Conservation (phyloP, 1,284 basidiomycete species). For the Leccinum fuscescens region DNA sequence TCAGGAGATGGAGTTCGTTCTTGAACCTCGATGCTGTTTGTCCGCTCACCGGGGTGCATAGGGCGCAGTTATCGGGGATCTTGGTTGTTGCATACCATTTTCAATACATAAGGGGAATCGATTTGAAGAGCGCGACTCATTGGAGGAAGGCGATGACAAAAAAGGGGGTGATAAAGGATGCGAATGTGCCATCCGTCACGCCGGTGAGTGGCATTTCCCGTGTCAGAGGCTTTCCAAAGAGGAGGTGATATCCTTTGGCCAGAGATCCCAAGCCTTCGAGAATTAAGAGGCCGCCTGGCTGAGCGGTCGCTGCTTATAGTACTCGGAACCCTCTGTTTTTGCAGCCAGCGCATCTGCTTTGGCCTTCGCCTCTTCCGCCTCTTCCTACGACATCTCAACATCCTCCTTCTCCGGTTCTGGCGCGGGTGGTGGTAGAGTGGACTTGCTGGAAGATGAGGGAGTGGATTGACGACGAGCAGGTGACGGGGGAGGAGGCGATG, state of each 20-base stretch:
- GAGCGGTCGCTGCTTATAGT: constrained; percentile 87
- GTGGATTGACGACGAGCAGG: constrained; percentile 43
- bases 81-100: too few relatives aligned
- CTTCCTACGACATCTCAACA: constrained; percentile 61
- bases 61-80: too few relatives aligned
- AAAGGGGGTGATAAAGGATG: too few relatives aligned
- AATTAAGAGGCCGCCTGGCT: constrained; percentile 72
- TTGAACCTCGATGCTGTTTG: too few relatives aligned
- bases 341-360: constrained; percentile 76
- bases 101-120: too few relatives aligned
- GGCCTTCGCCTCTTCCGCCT: constrained; percentile 59
- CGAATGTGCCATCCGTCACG: too few relatives aligned
- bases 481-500: constrained; percentile 40
- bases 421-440: constrained; percentile 32
- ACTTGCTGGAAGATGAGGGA: constrained; percentile 37
- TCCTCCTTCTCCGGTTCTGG: constrained; percentile 43
- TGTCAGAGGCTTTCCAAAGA: too few relatives aligned
- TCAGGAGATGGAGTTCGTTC: too few relatives aligned
- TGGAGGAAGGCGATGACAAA: too few relatives aligned
- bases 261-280: constrained; percentile 88
- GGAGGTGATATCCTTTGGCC: constrained; percentile 90
- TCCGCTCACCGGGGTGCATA: too few relatives aligned
- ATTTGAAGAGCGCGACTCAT: too few relatives aligned
- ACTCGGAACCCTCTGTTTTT: constrained; percentile 77
- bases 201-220: too few relatives aligned